phyloP scores from a whole-genome alignment of 140 eudicot species.

The Senecio squalidus region DNA sequence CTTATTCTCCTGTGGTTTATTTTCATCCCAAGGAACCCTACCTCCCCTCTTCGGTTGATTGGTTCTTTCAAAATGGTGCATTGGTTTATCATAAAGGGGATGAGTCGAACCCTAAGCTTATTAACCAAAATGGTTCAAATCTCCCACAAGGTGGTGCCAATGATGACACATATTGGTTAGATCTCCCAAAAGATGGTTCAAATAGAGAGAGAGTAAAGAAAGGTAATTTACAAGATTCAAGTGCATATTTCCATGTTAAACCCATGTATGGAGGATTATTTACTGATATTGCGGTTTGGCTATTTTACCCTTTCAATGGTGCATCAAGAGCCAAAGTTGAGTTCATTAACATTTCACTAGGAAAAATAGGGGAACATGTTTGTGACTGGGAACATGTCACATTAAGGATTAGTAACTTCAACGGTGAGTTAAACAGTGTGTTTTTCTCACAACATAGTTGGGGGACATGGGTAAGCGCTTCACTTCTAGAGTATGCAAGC shows the following conservation, averaged over 20 bases:
- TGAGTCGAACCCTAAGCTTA: conserved; percentile 36
- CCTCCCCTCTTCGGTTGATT: conserved; percentile 48
- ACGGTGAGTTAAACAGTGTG: conserved; percentile 36
- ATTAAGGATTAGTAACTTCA: conserved; percentile 44
- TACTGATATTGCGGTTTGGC: conserved; percentile 48
- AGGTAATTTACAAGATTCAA: conserved; percentile 36
- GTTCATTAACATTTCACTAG: conserved; percentile 32
- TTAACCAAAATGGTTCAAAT: conserved; percentile 35
- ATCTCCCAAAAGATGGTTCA: conserved; percentile 34
- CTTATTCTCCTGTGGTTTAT: conserved; percentile 41
- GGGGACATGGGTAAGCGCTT: conserved; percentile 47
- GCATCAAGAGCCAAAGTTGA: conserved; percentile 50
- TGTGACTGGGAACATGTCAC: conserved; percentile 65
- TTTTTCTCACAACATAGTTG: conserved; percentile 45
- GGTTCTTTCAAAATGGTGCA: conserved; percentile 62
- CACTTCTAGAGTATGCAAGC: conserved; percentile 32
- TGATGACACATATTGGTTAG: conserved; percentile 53
- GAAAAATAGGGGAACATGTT: conserved; percentile 51
- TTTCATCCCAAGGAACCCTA: conserved; percentile 44
- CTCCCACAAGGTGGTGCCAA: conserved; percentile 57
- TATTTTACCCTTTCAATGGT: conserved; percentile 60
- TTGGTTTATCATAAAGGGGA: conserved; percentile 42
- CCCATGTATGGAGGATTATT: conserved; percentile 47
- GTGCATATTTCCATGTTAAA: conserved; percentile 42
- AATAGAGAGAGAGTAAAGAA: conserved; percentile 37